A percentile compares a stretch with the other conserved stretches of the same genome.
These are phyloP conservation scores for Coemansia sp. DNA, from an alignment of 192 early-diverging fungal genomes.

Conservation along the genomic window DNA sequence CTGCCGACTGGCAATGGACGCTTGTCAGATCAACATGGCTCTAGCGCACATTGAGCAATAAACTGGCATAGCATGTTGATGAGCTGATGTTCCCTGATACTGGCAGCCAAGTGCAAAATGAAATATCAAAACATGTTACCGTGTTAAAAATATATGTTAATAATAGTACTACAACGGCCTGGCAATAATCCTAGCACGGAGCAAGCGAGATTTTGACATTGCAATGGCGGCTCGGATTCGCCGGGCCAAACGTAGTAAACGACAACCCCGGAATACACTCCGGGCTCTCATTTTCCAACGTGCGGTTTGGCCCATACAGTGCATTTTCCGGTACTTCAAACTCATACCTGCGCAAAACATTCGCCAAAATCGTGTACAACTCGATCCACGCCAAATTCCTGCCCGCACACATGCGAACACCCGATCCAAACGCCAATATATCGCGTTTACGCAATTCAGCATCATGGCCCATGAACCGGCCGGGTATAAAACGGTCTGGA, in stretches of 20 bases:
- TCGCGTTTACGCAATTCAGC: constrained; percentile 7
- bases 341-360: constrained; percentile 37
- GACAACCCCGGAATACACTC: constrained; percentile 14
- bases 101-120: constrained; percentile 6
- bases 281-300: neutral
- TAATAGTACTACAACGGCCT: too few species aligned
- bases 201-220: constrained; percentile 17
- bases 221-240: constrained; percentile 24
- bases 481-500: constrained; percentile 31
- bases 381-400: constrained; percentile 41
- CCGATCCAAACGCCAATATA: constrained; percentile 33
- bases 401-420: constrained; percentile 45
- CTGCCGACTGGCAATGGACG: constrained; percentile 67
- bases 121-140: too few species aligned
- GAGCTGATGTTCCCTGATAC: constrained; percentile 68
- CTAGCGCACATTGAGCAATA: constrained; percentile 68
- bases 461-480: constrained; percentile 35
- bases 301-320: constrained; percentile 24
- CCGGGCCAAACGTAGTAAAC: constrained; percentile 27
- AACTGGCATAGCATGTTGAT: constrained; percentile 81
- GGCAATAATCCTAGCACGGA: constrained; percentile 17
- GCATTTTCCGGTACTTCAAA: constrained; percentile 19
- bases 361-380: constrained; percentile 43
- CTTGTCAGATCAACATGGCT: constrained; percentile 67
- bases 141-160: too few species aligned